Conservation (phyloP, 2,329 filamentous ascomycete genomes). For the Microsporum ferrugineum region DNA sequence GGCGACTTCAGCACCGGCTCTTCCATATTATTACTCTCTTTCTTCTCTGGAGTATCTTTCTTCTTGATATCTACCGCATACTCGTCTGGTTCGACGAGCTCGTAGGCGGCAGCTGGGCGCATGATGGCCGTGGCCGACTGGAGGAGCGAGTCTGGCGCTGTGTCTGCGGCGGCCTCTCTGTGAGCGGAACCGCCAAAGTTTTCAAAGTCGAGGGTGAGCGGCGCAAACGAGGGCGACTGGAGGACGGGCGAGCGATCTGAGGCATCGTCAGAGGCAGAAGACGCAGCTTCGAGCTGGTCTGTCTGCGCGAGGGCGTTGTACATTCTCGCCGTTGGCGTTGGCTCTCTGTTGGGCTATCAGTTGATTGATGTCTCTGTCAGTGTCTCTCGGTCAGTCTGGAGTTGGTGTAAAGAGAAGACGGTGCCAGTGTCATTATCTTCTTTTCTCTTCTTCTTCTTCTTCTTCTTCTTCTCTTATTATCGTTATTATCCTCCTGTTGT, state of each 20-base stretch:
- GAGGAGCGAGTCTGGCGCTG: slow-evolving; percentile 13
- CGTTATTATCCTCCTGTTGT: background rate
- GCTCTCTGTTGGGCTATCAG: background rate
- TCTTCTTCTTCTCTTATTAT: background rate
- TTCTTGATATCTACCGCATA: slow-evolving; percentile 17
- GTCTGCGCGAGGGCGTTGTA: slow-evolving; percentile 35
- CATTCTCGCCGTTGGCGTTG: slow-evolving; percentile 19
- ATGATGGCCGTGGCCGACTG: slow-evolving; percentile 10
- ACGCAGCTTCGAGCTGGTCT: slow-evolving; percentile 28
- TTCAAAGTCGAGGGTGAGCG: slow-evolving; percentile 23
- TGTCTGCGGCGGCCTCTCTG: slow-evolving; percentile 16
- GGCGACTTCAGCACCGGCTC: slow-evolving; percentile 30
- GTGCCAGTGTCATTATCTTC: background rate
- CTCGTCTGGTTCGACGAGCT: slow-evolving; percentile 38
- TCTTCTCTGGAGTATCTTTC: background rate
- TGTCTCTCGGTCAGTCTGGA: background rate
- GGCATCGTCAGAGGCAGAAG: slow-evolving; percentile 24
- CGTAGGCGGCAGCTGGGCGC: slow-evolving; percentile 26
- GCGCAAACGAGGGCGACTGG: slow-evolving; percentile 19
- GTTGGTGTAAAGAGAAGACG: background rate
- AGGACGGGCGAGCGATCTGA: slow-evolving; percentile 23
- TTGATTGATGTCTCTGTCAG: background rate
- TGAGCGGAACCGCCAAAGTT: slow-evolving; percentile 22
- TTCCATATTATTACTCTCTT: background rate
- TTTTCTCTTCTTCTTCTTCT: background rate